These are phyloP conservation scores for Euphorbia celastroides DNA, from an alignment of 441 rosid species.

Conservation along the genomic window DNA sequence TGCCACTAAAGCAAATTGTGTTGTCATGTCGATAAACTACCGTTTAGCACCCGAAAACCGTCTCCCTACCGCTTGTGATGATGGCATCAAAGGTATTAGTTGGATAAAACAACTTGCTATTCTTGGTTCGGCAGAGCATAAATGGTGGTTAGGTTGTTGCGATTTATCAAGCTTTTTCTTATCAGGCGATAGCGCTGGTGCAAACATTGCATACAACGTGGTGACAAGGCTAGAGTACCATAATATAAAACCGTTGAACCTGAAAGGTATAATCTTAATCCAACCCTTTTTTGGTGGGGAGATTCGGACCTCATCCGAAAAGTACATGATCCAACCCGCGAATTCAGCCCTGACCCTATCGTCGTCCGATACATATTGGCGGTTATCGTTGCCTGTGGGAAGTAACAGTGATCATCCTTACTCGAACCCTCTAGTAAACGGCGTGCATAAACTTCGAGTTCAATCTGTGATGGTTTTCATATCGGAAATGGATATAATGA, in stretches of 20 bases:
- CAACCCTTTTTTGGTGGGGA: slow-evolving; percentile 81
- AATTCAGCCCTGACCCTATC: slow-evolving; percentile 49
- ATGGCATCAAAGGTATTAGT: slow-evolving; percentile 48
- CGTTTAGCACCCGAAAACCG: slow-evolving; percentile 72
- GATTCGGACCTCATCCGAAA: slow-evolving; percentile 59
- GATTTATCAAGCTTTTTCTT: slow-evolving; percentile 46
- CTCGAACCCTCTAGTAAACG: slow-evolving; percentile 52
- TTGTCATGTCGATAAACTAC: slow-evolving; percentile 66
- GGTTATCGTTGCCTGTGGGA: slow-evolving; percentile 48
- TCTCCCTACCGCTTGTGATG: slow-evolving; percentile 67
- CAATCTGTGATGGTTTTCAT: slow-evolving; percentile 47
- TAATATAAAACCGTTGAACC: slow-evolving; percentile 21
- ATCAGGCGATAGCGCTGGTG: slow-evolving; percentile 78
- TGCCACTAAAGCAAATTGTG: slow-evolving; percentile 41
- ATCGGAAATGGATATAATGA: slow-evolving; percentile 66
- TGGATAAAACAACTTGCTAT: slow-evolving; percentile 47
- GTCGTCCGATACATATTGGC: slow-evolving; percentile 57
- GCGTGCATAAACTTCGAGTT: slow-evolving; percentile 25
- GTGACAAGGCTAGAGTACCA: slow-evolving; percentile 36
- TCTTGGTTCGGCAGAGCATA: slow-evolving; percentile 27
- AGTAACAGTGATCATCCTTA: slow-evolving; percentile 55
- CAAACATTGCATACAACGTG: slow-evolving; percentile 60
- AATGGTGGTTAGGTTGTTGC: slow-evolving; percentile 26
- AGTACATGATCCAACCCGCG: slow-evolving; percentile 23
- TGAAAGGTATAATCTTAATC: slow-evolving; percentile 47